Base-by-base conservation (phyloP, 495 filamentous ascomycete genomes). In the Corynascus novoguineensis region DNA sequence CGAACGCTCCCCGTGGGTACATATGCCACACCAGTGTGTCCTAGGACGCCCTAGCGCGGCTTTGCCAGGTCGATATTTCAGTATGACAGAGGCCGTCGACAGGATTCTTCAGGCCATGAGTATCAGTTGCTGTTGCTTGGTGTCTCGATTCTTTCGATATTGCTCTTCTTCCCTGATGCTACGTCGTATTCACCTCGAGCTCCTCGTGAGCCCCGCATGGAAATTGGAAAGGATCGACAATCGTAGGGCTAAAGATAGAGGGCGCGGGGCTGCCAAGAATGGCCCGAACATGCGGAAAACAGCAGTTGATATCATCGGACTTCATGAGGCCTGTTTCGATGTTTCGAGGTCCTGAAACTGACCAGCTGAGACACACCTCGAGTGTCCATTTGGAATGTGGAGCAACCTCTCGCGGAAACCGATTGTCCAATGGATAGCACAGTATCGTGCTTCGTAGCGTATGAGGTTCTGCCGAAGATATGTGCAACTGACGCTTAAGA, bases 201-300 rank as follows among this genome's bases (percentile, higher is more conserved):
- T 35, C 48, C 32, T 50, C 8, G 12, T 15, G 5, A 5, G 5
- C 40, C n/a, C 48, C 5, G 21, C 17, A n/a, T 14, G 48, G 48
- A 22, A 37, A 50, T 12, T 14, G 48, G 48, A 22, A 37, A 50
- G n/a, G 48, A 50, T 50, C 48, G 31, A 37, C 48, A 50, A 24
- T 34, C 28, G 17, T 5, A 12, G n/a, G 28, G 46, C 29, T 49
- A 49, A 49, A 49, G 46, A 49, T 49, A 34, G 28, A 34, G 4
- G 44, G 5, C 44, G n/a, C 14, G 27, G 45, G 45, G 45, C 27
- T 48, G 45, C 45, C 45, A 32, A 32, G 27, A 17, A 11, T 24
- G 19, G 19, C 40, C 19, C 31, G 45, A 29, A 11, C 27, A 28
- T 21, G 45, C 11, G 31, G n/a, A 29, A 46, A 27, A 46, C 9